Evolutionary conservation across 2,329 filamentous ascomycete genomes (phyloP).

Genomic region (Cercospora beticola): DNA sequence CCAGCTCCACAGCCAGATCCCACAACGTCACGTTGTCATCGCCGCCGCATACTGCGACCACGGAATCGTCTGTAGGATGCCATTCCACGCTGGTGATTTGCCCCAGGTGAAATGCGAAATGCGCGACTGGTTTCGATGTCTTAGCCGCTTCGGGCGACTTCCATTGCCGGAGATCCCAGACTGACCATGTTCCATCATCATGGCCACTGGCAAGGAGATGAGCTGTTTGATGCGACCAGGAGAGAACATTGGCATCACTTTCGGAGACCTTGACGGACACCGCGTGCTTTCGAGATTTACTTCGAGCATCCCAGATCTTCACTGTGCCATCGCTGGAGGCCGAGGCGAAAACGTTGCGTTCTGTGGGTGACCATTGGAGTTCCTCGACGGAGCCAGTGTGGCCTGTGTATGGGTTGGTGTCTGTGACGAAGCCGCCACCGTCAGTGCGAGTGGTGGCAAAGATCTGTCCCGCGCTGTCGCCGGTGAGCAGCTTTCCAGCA

Average conservation of each 20-base stretch:
- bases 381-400: constrained; percentile 89
- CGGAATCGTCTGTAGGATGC: constrained; percentile 96
- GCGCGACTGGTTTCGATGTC: constrained; percentile 76
- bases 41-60: constrained; percentile 85
- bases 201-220: constrained; percentile 90
- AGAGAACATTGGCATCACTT: constrained; percentile 92
- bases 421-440: constrained; percentile 85
- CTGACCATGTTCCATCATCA: constrained; percentile 89
- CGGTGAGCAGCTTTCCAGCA: constrained; percentile 82
- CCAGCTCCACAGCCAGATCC: constrained; percentile 94
- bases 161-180: constrained; percentile 97
- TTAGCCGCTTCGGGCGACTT: constrained; percentile 57
- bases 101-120: constrained; percentile 93
- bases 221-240: constrained; percentile 84
- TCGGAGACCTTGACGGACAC: constrained; percentile 80
- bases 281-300: constrained; percentile 84
- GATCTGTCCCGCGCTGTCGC: constrained; percentile 87
- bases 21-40: constrained; percentile 94
- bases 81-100: constrained; percentile 95
- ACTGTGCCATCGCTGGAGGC: constrained; percentile 92
- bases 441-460: constrained; percentile 84
- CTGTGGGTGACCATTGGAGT: constrained; percentile 92
- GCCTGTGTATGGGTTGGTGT: constrained; percentile 77
- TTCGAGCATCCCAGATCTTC: constrained; percentile 92
- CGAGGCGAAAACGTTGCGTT: constrained; percentile 91